Conservation (phyloP, 2,329 filamentous ascomycete genomes). For the Neurospora sp. region DNA sequence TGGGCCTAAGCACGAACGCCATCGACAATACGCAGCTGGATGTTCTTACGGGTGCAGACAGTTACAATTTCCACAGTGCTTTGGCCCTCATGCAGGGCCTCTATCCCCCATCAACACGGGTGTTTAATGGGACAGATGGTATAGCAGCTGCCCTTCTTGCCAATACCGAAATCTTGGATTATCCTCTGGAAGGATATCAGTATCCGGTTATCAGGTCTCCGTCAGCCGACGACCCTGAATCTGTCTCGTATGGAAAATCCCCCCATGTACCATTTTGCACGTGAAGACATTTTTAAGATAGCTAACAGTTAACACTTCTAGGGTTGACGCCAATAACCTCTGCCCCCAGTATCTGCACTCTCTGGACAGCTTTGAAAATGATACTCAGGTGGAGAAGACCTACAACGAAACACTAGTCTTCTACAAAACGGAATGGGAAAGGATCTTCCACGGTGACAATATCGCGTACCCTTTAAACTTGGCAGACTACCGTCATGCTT, state of each 20-base stretch:
- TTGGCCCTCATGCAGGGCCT: slow-evolving; percentile 74
- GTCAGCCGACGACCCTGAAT: slow-evolving; percentile 33
- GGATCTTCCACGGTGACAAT: slow-evolving; percentile 25
- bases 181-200: slow-evolving; percentile 71
- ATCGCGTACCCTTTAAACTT: slow-evolving; percentile 22
- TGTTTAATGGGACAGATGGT: slow-evolving; percentile 28
- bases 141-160: slow-evolving; percentile 14
- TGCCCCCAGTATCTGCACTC: slow-evolving; percentile 31
- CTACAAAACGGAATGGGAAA: slow-evolving; percentile 32
- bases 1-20: slow-evolving; percentile 30
- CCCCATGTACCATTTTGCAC: background rate
- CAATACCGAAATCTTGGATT: slow-evolving; percentile 44
- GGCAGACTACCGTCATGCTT: slow-evolving; percentile 39
- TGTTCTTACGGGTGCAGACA: slow-evolving; percentile 31
- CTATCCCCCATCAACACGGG: slow-evolving; percentile 57
- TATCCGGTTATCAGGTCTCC: slow-evolving; percentile 58
- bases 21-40: slow-evolving; percentile 40
- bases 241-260: slow-evolving; percentile 31
- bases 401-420: slow-evolving; percentile 23
- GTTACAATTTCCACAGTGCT: slow-evolving; percentile 55
- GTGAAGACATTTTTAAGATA: no score
- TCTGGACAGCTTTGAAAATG: slow-evolving; percentile 17
- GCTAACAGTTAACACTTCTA: slow-evolving; percentile 10
- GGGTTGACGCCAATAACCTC: slow-evolving; percentile 28
- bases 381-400: slow-evolving; percentile 9